phyloP scores from a whole-genome alignment of 208 protist genomes.

The Leptomonas seymouri region DNA sequence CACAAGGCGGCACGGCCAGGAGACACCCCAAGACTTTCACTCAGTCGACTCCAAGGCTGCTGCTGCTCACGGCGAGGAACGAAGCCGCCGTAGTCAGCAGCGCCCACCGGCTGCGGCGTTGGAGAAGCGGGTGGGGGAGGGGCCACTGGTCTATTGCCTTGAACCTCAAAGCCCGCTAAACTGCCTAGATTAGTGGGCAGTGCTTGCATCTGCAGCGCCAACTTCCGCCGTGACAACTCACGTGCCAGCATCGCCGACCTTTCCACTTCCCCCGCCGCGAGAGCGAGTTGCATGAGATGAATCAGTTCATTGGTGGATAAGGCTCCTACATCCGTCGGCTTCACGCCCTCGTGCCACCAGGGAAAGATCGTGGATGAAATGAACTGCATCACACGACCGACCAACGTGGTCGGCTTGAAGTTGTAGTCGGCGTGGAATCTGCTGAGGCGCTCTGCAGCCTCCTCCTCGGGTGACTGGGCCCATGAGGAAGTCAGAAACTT shows the following conservation, averaged over 20 bases:
- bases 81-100: slow-evolving; percentile 1
- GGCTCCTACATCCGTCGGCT: slow-evolving; percentile 18
- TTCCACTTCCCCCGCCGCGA: slow-evolving; percentile 63
- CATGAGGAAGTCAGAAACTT: slow-evolving; percentile 27
- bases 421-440: slow-evolving; percentile 40
- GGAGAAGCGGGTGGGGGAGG: background rate
- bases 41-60: background rate
- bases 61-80: background rate
- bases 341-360: slow-evolving; percentile 30
- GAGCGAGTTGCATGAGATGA: slow-evolving; percentile 67
- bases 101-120: background rate
- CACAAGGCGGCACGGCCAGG: background rate
- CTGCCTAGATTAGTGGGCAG: background rate
- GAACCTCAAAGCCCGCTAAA: background rate
- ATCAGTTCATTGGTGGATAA: slow-evolving; percentile 64
- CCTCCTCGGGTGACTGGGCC: slow-evolving; percentile 5
- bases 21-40: background rate
- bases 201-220: slow-evolving; percentile 27
- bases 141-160: background rate
- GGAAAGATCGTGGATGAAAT: slow-evolving; percentile 49
- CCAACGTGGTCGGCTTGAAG: slow-evolving; percentile 11
- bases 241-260: slow-evolving; percentile 65
- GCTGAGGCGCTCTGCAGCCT: background rate
- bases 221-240: slow-evolving; percentile 67
- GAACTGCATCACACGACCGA: slow-evolving; percentile 28